Percentiles rank a stretch among this genome's conserved stretches.
Evolutionary conservation across 2,329 filamentous ascomycete genomes (phyloP).

Genomic region (Venturia carpophila): DNA sequence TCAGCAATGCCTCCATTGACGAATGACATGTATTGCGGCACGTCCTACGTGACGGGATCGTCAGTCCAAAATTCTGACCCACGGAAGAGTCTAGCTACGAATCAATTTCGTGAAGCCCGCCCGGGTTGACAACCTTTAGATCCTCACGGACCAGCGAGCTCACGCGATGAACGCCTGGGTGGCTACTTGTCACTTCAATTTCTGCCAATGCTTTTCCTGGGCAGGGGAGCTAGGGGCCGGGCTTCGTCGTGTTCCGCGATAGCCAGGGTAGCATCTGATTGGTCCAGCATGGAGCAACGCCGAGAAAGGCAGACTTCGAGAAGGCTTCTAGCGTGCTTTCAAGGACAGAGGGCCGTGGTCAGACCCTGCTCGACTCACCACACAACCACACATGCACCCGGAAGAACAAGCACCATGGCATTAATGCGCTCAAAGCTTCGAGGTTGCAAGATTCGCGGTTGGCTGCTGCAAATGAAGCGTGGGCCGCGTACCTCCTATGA

Average conservation of each 20-base stretch:
- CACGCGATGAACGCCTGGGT: neutral
- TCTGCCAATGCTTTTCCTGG: neutral
- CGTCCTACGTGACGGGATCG: neutral
- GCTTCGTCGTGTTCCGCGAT: neutral
- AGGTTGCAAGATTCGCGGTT: neutral
- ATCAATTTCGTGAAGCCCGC: conserved; percentile 2
- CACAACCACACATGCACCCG: neutral
- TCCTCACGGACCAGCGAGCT: neutral
- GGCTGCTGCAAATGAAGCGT: conserved; percentile 1
- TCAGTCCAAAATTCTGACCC: neutral
- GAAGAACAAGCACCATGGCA: neutral
- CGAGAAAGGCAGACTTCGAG: conserved; percentile 12
- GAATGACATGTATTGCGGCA: neutral
- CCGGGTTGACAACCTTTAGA: neutral
- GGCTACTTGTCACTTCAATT: neutral
- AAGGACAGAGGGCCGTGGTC: neutral
- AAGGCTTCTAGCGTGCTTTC: conserved; percentile 6
- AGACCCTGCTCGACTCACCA: neutral
- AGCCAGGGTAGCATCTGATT: neutral
- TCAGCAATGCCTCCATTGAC: neutral
- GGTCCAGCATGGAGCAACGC: neutral
- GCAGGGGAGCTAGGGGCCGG: neutral
- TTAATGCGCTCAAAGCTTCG: neutral
- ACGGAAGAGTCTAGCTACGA: neutral
- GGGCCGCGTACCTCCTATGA: neutral